phyloP scores from a whole-genome alignment of 305 asterid genomes.

The Plantago rigida region DNA sequence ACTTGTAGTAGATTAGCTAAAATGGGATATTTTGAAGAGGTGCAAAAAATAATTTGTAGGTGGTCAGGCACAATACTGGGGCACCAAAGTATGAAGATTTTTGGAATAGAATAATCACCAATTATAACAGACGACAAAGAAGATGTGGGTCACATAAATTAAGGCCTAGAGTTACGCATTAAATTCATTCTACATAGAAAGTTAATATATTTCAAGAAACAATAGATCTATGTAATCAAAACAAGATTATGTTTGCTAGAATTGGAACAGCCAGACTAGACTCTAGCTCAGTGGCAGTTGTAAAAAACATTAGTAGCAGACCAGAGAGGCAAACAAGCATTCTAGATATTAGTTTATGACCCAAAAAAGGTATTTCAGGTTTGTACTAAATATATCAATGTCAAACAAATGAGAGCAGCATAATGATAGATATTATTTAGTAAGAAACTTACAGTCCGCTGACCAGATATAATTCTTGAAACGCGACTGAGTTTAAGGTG shows the following conservation, averaged over 20 bases:
- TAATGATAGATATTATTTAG: conserved; percentile 18
- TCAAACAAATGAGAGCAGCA: conserved; percentile 22
- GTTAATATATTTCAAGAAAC: neutral
- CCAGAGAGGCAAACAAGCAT: conserved; percentile 7
- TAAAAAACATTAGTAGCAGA: conserved; percentile 3
- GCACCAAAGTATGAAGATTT: neutral
- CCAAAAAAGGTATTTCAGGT: conserved; percentile 3
- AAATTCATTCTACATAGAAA: neutral
- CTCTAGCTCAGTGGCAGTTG: neutral
- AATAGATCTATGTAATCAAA: neutral
- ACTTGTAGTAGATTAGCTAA: neutral
- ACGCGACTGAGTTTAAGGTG: conserved; percentile 90
- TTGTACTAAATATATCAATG: conserved; percentile 13
- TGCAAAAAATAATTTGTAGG: too few species aligned
- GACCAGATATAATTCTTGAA: conserved; percentile 91
- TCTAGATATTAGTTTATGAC: conserved; percentile 7
- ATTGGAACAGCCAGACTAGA: neutral
- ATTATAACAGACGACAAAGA: neutral
- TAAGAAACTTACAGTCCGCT: conserved; percentile 74
- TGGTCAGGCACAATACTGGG: neutral
- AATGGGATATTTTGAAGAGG: too few species aligned
- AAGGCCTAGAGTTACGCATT: neutral
- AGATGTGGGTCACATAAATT: neutral
- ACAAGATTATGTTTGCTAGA: neutral
- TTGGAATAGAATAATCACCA: neutral